These are phyloP conservation scores for Eutrema salsugineum DNA, from an alignment of 441 rosid genomes.

Conservation along the genomic window DNA sequence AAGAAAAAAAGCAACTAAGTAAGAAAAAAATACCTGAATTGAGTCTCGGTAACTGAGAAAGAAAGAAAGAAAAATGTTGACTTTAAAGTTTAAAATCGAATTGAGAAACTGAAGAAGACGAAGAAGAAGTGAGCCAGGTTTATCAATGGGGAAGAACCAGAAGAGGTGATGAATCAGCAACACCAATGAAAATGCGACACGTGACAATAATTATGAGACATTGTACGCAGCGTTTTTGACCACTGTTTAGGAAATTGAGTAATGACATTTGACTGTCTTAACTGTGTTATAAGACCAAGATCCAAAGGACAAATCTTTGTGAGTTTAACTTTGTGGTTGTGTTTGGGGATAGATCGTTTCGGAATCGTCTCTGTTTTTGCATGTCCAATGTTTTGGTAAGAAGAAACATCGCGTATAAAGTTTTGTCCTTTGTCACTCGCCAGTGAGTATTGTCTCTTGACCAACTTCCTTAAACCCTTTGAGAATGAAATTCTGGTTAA, in stretches of 20 bases:
- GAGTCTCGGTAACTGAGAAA: not conserved
- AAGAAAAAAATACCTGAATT: not conserved
- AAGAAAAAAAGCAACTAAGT: not conserved
- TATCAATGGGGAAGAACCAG: not conserved
- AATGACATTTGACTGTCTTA: conserved; percentile 6
- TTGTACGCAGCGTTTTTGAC: not conserved
- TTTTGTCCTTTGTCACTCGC: not conserved
- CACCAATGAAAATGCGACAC: not conserved
- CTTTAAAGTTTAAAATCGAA: conserved; percentile 1
- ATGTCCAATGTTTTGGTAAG: not conserved
- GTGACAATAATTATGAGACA: not conserved
- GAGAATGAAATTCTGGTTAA: not conserved
- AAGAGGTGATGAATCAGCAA: conserved; percentile 6
- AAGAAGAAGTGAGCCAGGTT: conserved; percentile 16
- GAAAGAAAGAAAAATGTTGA: not conserved
- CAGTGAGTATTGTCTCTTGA: not conserved
- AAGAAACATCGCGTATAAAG: too few relatives aligned
- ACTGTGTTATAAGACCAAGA: not conserved
- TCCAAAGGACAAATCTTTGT: not conserved
- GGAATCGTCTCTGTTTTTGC: too few relatives aligned
- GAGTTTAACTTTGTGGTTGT: not conserved
- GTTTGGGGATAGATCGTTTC: too few relatives aligned
- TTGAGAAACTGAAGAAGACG: conserved; percentile 7
- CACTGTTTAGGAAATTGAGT: not conserved
- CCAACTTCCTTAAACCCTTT: not conserved